Conservation (phyloP, 129 eudicot genomes). For the Rutidosis leptorrhynchoides region DNA sequence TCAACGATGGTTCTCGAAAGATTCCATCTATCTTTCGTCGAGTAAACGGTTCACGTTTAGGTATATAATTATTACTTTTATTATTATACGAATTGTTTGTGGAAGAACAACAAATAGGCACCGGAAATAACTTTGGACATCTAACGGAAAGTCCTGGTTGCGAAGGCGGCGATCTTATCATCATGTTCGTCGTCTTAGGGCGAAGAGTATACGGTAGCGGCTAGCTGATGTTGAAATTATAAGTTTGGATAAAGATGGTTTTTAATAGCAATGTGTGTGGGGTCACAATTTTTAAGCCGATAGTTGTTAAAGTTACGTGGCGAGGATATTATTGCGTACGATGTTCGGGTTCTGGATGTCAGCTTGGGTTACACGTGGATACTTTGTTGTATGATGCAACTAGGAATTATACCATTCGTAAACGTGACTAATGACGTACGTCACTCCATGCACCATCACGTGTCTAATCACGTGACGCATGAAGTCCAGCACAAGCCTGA, state of each 20-base stretch:
- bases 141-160: not conserved
- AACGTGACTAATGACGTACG: no score
- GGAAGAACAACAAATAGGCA: not conserved
- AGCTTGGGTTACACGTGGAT: not conserved
- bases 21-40: conserved; percentile 9
- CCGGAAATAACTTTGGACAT: not conserved
- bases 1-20: conserved; percentile 17
- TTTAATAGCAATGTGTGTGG: not conserved
- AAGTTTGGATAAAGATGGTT: conserved; percentile 2
- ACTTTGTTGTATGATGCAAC: not conserved
- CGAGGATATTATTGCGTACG: not conserved
- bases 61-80: no score
- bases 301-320: not conserved
- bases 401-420: no score
- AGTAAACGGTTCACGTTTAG: conserved; percentile 25
- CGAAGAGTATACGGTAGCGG: not conserved
- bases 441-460: no score
- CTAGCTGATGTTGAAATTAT: not conserved
- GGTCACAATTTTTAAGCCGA: not conserved
- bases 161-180: not conserved
- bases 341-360: not conserved
- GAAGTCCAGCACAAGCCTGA: no score
- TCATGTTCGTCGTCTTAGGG: not conserved
- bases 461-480: no score
- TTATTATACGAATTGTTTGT: conserved; percentile 12